Evolutionary conservation across 768 basidiomycete species (phyloP).

Genomic region (Rhodosporidiobolus odoratus): DNA sequence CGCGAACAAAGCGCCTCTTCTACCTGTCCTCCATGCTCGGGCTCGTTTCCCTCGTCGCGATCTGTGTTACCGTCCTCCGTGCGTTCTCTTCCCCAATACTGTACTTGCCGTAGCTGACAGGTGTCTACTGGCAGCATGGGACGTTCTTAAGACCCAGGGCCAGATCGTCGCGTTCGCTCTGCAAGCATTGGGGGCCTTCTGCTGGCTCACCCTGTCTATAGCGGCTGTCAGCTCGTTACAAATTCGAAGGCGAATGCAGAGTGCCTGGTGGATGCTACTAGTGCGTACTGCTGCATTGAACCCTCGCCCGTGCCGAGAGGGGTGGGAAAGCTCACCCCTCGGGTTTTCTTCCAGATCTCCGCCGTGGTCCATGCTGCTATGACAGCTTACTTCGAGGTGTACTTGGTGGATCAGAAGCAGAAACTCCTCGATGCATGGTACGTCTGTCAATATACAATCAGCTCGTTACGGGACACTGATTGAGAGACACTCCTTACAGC

Average conservation of each 20-base stretch:
- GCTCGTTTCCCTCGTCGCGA: constrained; percentile 11
- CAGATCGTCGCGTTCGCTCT: constrained; percentile 5
- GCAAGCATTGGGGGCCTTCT: neutral
- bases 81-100: neutral
- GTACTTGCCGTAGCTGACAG: neutral
- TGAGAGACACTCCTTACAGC: neutral
- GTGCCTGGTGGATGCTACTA: neutral
- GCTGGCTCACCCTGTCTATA: constrained; percentile 8
- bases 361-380: neutral
- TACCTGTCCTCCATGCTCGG: neutral
- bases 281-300: neutral
- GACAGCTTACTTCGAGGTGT: neutral
- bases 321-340: neutral
- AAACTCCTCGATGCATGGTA: neutral
- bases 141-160: neutral
- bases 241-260: neutral
- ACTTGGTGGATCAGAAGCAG: neutral
- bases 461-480: no score
- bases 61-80: constrained; percentile 6
- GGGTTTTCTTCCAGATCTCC: neutral
- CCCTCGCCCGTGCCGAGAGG: accelerated
- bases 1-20: neutral
- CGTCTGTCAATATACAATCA: neutral
- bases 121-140: neutral
- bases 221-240: neutral